Conservation (phyloP, 108 stramenopile genomes). For the Pseudonitzschia multiseries region DNA sequence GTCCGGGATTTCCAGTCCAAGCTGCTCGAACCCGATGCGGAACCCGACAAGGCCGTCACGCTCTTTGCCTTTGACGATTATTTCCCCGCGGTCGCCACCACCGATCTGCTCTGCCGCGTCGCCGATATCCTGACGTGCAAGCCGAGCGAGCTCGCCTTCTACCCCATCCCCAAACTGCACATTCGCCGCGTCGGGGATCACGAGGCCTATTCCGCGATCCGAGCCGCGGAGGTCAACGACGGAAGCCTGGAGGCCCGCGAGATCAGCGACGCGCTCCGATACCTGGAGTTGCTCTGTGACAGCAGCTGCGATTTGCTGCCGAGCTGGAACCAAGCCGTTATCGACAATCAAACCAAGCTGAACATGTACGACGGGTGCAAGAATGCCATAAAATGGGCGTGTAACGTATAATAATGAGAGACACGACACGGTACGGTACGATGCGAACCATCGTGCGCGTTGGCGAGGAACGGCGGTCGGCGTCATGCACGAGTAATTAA, state of each 20-base stretch:
- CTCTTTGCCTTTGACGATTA: slow-evolving; percentile 89
- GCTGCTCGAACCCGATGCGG: slow-evolving; percentile 45
- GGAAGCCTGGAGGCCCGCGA: slow-evolving; percentile 86
- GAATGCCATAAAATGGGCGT: slow-evolving; percentile 70
- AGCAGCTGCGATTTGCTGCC: slow-evolving; percentile 52
- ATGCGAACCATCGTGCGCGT: background rate
- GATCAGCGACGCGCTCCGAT: slow-evolving; percentile 60
- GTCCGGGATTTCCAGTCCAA: slow-evolving; percentile 60
- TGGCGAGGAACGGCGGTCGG: too few species aligned
- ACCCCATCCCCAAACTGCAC: slow-evolving; percentile 87
- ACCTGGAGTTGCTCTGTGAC: slow-evolving; percentile 69
- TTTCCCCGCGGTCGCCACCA: slow-evolving; percentile 90
- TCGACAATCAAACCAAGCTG: slow-evolving; percentile 63
- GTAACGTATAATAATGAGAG: background rate
- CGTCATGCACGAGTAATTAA: too few species aligned
- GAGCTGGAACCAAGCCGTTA: slow-evolving; percentile 75
- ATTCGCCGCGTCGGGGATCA: slow-evolving; percentile 94
- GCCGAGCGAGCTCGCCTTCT: slow-evolving; percentile 90
- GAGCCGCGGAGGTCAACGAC: slow-evolving; percentile 86
- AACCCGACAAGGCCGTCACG: slow-evolving; percentile 62
- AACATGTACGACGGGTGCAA: slow-evolving; percentile 86
- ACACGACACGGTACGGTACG: too few species aligned
- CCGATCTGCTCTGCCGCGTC: slow-evolving; percentile 85
- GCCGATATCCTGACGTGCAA: slow-evolving; percentile 89
- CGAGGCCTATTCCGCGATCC: slow-evolving; percentile 85